Percentiles rank a stretch among this genome's conserved stretches.
Evolutionary conservation across 2,329 filamentous ascomycete species (phyloP).

Genomic region (Knufia fluminis): DNA sequence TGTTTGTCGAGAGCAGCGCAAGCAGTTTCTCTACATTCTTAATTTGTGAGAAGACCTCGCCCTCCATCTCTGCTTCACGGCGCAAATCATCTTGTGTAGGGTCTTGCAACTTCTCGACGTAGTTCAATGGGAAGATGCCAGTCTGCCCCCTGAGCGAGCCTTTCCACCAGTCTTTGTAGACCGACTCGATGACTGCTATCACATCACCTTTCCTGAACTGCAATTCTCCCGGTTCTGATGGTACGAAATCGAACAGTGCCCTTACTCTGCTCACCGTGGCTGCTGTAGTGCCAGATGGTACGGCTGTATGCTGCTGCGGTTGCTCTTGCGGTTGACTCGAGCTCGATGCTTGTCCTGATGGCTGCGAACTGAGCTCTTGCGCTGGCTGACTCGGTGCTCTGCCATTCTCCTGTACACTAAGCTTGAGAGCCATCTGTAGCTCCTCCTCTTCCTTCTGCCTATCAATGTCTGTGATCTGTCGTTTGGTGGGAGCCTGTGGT

Average conservation of each 20-base stretch:
- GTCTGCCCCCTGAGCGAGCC: slow-evolving; percentile 89
- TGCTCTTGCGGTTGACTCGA: slow-evolving; percentile 26
- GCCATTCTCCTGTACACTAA: slow-evolving; percentile 81
- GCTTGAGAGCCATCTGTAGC: slow-evolving; percentile 84
- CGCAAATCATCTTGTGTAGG: slow-evolving; percentile 91
- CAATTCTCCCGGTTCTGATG: slow-evolving; percentile 86
- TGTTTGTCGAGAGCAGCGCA: slow-evolving; percentile 81
- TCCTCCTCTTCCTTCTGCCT: slow-evolving; percentile 95
- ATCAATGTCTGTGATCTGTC: slow-evolving; percentile 78
- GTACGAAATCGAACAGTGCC: slow-evolving; percentile 88
- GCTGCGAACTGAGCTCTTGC: slow-evolving; percentile 14
- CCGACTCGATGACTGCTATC: slow-evolving; percentile 92
- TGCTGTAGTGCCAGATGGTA: slow-evolving; percentile 78
- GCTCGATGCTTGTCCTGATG: slow-evolving; percentile 26
- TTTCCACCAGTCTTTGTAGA: slow-evolving; percentile 99
- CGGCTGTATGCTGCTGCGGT: slow-evolving; percentile 42
- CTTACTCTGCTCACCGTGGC: slow-evolving; percentile 92
- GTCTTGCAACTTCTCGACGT: slow-evolving; percentile 93
- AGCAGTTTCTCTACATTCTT: slow-evolving; percentile 74
- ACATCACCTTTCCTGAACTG: slow-evolving; percentile 96
- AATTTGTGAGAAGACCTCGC: slow-evolving; percentile 66
- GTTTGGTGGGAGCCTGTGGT: slow-evolving; percentile 88
- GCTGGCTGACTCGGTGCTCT: slow-evolving; percentile 30
- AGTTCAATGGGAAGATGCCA: slow-evolving; percentile 96
- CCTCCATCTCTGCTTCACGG: slow-evolving; percentile 91